Base-by-base conservation (phyloP, 805 yeast genomes). In the Ogataea allantospora region DNA sequence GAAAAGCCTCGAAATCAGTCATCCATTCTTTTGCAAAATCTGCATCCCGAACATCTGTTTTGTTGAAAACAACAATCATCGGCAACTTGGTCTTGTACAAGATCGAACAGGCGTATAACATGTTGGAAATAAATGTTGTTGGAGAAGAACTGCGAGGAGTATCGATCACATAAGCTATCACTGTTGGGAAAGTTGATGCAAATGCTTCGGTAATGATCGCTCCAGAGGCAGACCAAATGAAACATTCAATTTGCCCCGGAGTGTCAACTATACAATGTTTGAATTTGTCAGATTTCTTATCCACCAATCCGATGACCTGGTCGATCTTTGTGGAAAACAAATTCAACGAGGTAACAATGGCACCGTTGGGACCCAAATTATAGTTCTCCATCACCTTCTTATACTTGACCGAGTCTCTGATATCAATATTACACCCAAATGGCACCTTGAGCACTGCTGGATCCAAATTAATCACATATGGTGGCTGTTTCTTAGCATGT, bases 201-300 rank as follows among this genome's bases (percentile, higher is more conserved):
- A 93, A 86, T 0, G 97, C 88, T 58, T 93, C 99, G 1, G 98
- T 91, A 42, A 93, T 84, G 46, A 93, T 93, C 15, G 96, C 77
- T 9, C 99, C 99, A 15, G 96, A 85, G 0, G 99, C 99, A 30
- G 95, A 82, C 99, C 99, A 93, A 28, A 93, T 88, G 60, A 93
- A 93, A 66, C 97, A 89, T 63, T 93, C 99, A 46, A 93, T 93
- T 64, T 93, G 99, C 9, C 99, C 99, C 0, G 99, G 99, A 1
- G 99, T 93, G 64, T 93, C 99, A 34, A 91, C 77, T 24, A 93
- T 81, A 47, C 89, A 85, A 59, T 88, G 83, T 14, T 77, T 62
- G 48, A 71, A 71, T 37, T 66, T 60, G 15, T 68, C 73, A 1
- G 80, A 66, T 50, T 91, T 77, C 56, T 88, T 88, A 54, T 88